Evolutionary conservation across 2,329 filamentous ascomycete species (phyloP).

Genomic region (Trichothecium roseum): DNA sequence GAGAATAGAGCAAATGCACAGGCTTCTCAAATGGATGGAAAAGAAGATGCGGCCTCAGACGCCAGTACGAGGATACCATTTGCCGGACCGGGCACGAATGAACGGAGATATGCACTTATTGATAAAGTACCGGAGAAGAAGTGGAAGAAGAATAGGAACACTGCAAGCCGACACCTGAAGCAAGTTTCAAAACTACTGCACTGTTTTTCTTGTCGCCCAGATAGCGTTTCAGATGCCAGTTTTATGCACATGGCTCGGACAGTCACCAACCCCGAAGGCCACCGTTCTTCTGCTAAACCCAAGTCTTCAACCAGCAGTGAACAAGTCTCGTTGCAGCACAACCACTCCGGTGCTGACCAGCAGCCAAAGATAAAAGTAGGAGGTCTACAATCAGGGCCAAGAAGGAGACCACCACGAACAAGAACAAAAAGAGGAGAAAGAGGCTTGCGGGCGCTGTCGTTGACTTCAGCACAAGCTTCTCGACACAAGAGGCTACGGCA

Average conservation of each 20-base stretch:
- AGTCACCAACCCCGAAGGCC: too few relatives aligned
- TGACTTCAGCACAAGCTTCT: too few relatives aligned
- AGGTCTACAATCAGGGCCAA: background rate
- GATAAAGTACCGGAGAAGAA: slow-evolving; percentile 17
- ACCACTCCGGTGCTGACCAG: too few relatives aligned
- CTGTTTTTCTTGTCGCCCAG: slow-evolving; percentile 20
- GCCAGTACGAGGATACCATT: slow-evolving; percentile 20
- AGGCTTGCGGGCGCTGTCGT: too few relatives aligned
- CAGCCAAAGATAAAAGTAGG: background rate
- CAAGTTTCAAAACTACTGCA: slow-evolving; percentile 1
- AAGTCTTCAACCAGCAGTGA: too few relatives aligned
- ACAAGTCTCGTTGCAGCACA: too few relatives aligned
- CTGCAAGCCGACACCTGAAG: too few relatives aligned
- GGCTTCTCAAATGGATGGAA: slow-evolving; percentile 19
- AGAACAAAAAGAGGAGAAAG: too few relatives aligned
- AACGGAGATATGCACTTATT: slow-evolving; percentile 22
- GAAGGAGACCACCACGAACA: background rate
- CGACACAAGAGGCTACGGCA: too few relatives aligned
- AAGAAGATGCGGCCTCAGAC: slow-evolving; percentile 9
- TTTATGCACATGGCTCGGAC: too few relatives aligned
- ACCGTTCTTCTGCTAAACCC: too few relatives aligned
- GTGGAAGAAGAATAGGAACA: slow-evolving; percentile 3
- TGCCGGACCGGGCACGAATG: slow-evolving; percentile 16
- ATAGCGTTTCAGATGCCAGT: background rate
- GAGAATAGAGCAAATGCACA: background rate